These are phyloP conservation scores for Scutellaria barbata DNA, from an alignment of 257 asterid genomes.

Conservation along the genomic window DNA sequence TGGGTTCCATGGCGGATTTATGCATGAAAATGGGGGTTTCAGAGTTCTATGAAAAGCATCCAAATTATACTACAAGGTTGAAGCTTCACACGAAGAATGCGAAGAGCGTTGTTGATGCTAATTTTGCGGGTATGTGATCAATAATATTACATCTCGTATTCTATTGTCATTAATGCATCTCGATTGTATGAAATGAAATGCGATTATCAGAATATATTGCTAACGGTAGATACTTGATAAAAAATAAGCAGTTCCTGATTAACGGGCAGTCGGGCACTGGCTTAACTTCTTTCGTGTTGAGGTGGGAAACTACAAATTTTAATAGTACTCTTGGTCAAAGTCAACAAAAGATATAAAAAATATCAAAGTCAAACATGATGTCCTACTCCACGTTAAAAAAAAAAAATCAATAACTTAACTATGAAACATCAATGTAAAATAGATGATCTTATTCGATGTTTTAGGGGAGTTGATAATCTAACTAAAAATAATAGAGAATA, in stretches of 20 bases:
- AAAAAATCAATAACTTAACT: too few species aligned
- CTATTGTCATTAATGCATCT: too few species aligned
- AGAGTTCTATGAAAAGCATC: slow-evolving; percentile 49
- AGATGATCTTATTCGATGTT: too few species aligned
- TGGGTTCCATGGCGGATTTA: slow-evolving; percentile 52
- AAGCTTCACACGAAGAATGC: slow-evolving; percentile 44
- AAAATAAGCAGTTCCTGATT: not conserved
- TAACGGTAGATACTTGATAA: too few species aligned
- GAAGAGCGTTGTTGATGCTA: slow-evolving; percentile 39
- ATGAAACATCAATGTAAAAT: too few species aligned
- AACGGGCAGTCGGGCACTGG: not conserved
- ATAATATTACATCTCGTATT: too few species aligned
- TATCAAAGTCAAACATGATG: not conserved
- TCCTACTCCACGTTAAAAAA: too few species aligned
- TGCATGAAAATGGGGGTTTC: slow-evolving; percentile 58
- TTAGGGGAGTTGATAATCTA: too few species aligned
- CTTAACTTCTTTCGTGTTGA: not conserved
- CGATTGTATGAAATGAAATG: too few species aligned
- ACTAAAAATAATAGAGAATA: too few species aligned
- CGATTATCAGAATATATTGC: too few species aligned
- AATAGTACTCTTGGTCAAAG: not conserved
- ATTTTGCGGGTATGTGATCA: slow-evolving; percentile 47
- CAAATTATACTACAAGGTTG: slow-evolving; percentile 48
- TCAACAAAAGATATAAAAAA: not conserved
- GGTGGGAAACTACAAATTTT: not conserved